phyloP scores from a whole-genome alignment of 768 basidiomycete genomes.

The Strobilomyces dryophilus region DNA sequence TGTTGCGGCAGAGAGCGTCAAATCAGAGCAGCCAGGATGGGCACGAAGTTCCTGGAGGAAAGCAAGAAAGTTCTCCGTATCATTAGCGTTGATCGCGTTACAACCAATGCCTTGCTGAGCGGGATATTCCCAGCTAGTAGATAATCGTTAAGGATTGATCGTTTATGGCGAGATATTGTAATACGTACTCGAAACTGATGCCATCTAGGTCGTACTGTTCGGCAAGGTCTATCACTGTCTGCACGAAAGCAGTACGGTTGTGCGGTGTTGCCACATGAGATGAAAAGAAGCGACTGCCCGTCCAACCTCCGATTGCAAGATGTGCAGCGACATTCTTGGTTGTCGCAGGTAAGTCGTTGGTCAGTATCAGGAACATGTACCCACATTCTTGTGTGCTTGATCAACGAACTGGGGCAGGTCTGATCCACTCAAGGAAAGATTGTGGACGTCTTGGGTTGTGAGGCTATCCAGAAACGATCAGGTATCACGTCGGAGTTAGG shows the following conservation, averaged over 20 bases:
- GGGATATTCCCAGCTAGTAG: conserved; percentile 83
- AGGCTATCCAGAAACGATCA: conserved; percentile 20
- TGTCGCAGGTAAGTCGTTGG: background rate
- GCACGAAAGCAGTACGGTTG: conserved; percentile 62
- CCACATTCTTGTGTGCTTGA: conserved; percentile 35
- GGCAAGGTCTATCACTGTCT: conserved; percentile 49
- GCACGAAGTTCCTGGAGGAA: conserved; percentile 70
- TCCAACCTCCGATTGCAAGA: conserved; percentile 70
- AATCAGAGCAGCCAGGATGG: conserved; percentile 43
- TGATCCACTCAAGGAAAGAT: conserved; percentile 28
- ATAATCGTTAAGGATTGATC: conserved; percentile 9
- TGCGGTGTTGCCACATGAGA: conserved; percentile 49
- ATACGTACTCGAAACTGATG: conserved; percentile 35
- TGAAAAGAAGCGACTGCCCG: conserved; percentile 61
- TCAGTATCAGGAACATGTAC: conserved; percentile 1
- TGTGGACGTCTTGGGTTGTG: conserved; percentile 31
- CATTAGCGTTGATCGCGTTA: conserved; percentile 53
- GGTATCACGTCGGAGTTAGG: background rate
- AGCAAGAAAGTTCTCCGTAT: conserved; percentile 71
- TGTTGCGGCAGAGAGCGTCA: conserved; percentile 70
- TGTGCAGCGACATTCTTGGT: conserved; percentile 51
- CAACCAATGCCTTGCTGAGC: conserved; percentile 61
- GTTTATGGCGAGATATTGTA: background rate
- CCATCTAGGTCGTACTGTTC: conserved; percentile 52
- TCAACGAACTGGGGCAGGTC: conserved; percentile 55